Conservation (phyloP, 169 alveolate genomes). For the Condylostoma magnum region DNA sequence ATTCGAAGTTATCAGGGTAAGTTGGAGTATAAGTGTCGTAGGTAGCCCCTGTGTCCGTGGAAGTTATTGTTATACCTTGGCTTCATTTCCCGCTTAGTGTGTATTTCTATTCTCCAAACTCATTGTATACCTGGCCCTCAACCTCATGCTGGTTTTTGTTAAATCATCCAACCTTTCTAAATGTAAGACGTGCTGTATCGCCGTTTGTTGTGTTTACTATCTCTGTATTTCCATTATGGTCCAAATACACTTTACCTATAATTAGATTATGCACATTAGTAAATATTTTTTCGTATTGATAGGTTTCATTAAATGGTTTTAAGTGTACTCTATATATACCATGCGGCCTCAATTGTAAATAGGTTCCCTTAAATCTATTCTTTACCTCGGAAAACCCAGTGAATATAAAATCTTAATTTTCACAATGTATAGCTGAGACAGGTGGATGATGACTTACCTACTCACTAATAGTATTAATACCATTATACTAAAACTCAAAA, state of each 20-base stretch:
- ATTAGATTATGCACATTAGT: conserved; percentile 47
- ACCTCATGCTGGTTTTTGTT: conserved; percentile 38
- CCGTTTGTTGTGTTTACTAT: conserved; percentile 26
- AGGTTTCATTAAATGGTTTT: conserved; percentile 26
- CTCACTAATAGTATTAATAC: conserved; percentile 25
- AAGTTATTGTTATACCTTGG: not conserved
- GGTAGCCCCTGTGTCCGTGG: not conserved
- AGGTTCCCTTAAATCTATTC: conserved; percentile 23
- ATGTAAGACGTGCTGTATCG: conserved; percentile 10
- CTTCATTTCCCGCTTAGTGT: not conserved
- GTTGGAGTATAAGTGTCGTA: conserved; percentile 39
- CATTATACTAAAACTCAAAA: conserved; percentile 90
- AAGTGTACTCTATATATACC: not conserved
- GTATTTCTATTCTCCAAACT: not conserved
- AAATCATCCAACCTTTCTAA: conserved; percentile 49
- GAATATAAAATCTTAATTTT: not conserved
- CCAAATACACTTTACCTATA: conserved; percentile 50
- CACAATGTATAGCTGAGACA: conserved; percentile 10
- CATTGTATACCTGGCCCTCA: conserved; percentile 30
- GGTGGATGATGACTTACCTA: conserved; percentile 24
- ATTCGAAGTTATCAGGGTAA: conserved; percentile 45
- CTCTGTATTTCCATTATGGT: conserved; percentile 29
- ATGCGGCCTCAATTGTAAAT: not conserved
- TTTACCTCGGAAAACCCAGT: not conserved
- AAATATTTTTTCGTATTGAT: conserved; percentile 25